Evolutionary conservation across 1,139 yeast species (phyloP), one percentile per base, ranked within the genome.

Genomic region (Geotrichum europaeum): DNA sequence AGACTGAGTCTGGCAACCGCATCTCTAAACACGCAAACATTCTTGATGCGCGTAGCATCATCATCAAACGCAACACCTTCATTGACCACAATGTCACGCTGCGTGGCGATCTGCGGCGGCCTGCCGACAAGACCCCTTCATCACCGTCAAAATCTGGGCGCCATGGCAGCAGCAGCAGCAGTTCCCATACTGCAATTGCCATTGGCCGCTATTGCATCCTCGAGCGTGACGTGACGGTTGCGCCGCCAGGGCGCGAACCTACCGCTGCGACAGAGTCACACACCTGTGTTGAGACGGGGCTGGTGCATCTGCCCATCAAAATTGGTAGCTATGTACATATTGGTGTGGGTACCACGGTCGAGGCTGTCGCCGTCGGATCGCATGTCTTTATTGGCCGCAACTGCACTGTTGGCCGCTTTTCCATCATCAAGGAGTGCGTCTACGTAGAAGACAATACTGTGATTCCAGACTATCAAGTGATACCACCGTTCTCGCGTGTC

Each of bases 371-470:
- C 22, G 70, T 78, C 22, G 81, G 80, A 7, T 73, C 75, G 24
- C 78, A 80, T 72, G 82, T 81, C 1, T 76, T 74, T 53, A 78
- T 87, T 15, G 94, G 92, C 0, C 79, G 76, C 63, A 71, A 87
- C 58, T 87, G 87, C 36, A 65, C 75, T 10, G 75, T 87, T 4
- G 91, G 81, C 10, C 75, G 78, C 62, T 73, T 78, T 58, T 75
- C 81, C 5, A 78, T 84, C n/a, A 74, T 87, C 40, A 82, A 84
- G 65, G 91, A 86, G 66, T 84, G 89, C 66, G 85, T 85, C 49
- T 69, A 82, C 12, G 75, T 87, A 1, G 78, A 78, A 20, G 75
- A 76, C 45, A 78, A 78, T 22, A 75, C 86, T 0, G 73, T 71
- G 4, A 69, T 87, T 1, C 89, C 92, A 0, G 79, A 83, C 1